A percentile compares a stretch with the other conserved stretches of the same genome.
These are phyloP conservation scores for Syzygium malaccense DNA, from an alignment of 441 rosid species.

Conservation along the genomic window DNA sequence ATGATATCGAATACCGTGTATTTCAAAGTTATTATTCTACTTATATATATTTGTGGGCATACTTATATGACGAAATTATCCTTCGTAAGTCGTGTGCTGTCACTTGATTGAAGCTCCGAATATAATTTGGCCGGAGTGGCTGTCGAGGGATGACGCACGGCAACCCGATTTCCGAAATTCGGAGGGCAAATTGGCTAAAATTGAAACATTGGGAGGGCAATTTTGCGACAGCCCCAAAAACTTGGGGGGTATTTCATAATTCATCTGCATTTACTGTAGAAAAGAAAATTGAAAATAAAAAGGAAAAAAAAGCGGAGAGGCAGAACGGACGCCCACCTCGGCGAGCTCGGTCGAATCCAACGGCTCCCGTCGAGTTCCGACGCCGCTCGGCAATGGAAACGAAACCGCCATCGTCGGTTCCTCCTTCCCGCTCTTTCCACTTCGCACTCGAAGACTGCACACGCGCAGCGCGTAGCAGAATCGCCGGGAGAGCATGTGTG, in stretches of 20 bases:
- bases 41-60: neutral
- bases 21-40: neutral
- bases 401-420: neutral
- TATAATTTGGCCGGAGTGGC: neutral
- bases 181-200: neutral
- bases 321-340: neutral
- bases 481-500: conserved; percentile 39
- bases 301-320: neutral
- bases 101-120: neutral
- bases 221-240: neutral
- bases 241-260: neutral
- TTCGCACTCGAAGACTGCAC: neutral
- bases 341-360: neutral
- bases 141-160: neutral
- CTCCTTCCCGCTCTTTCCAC: neutral
- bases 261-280: neutral
- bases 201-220: neutral
- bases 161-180: neutral
- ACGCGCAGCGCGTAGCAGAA: neutral
- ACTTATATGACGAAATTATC: neutral
- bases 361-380: neutral
- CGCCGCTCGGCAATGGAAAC: neutral
- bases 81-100: too few relatives aligned
- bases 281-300: neutral
- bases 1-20: neutral